Evolutionary conservation across 257 asterid species (phyloP).

Genomic region (Solanum bukasovii): DNA sequence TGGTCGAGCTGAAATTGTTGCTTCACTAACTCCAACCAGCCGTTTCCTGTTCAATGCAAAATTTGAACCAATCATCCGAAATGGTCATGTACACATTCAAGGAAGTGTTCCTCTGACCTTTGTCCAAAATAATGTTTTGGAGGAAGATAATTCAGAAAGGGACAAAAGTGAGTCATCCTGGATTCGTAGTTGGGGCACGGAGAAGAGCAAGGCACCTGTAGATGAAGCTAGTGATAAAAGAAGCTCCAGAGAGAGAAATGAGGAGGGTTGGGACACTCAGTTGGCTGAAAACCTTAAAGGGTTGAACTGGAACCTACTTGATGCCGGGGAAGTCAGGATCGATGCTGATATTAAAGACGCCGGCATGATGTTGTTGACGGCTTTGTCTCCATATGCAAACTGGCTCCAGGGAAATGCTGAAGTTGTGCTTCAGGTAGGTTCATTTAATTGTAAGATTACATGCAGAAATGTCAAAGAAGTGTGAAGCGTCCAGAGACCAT

Average conservation of each 20-base stretch:
- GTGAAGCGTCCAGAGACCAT: neutral
- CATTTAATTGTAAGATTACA: neutral
- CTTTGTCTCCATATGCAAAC: constrained; percentile 92
- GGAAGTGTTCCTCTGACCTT: constrained; percentile 89
- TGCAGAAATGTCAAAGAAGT: neutral
- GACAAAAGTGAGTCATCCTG: constrained; percentile 65
- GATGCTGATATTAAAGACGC: constrained; percentile 98
- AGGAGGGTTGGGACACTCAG: constrained; percentile 84
- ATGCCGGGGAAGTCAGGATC: constrained; percentile 91
- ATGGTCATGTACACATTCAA: constrained; percentile 88
- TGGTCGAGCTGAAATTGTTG: constrained; percentile 96
- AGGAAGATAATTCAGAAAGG: constrained; percentile 55
- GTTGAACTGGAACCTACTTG: constrained; percentile 89
- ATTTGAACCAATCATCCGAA: constrained; percentile 79
- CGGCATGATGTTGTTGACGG: constrained; percentile 96
- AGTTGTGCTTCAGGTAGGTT: constrained; percentile 83
- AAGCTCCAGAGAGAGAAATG: constrained; percentile 65
- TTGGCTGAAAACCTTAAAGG: constrained; percentile 92
- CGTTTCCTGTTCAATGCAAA: constrained; percentile 95
- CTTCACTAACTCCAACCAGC: constrained; percentile 80
- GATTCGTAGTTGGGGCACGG: constrained; percentile 66
- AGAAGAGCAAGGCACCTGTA: constrained; percentile 42
- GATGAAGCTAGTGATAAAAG: constrained; percentile 70
- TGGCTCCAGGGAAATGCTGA: constrained; percentile 99
- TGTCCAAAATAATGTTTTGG: constrained; percentile 49